phyloP scores from a whole-genome alignment of 176 grass and related monocot species.

The Aegilops bicornis region DNA sequence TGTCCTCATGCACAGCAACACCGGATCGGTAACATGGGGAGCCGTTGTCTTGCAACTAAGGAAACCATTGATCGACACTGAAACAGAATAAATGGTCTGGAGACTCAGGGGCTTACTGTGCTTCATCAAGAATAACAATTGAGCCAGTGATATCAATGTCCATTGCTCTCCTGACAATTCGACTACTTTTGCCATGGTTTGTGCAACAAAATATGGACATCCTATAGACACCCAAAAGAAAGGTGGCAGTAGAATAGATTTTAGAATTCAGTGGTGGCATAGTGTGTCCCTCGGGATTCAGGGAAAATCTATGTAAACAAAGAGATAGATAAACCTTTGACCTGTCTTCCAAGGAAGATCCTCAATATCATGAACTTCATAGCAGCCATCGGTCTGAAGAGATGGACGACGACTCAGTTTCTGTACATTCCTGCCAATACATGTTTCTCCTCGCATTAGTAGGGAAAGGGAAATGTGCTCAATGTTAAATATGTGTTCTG shows the following conservation, averaged over 20 bases:
- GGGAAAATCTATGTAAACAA: neutral
- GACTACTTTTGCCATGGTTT: slow-evolving; percentile 19
- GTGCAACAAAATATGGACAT: no score
- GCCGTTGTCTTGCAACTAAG: neutral
- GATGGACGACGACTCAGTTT: slow-evolving; percentile 82
- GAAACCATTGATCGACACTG: neutral
- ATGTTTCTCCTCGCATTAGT: slow-evolving; percentile 24
- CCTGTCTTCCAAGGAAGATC: slow-evolving; percentile 74
- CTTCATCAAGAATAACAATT: slow-evolving; percentile 91
- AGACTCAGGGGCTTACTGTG: slow-evolving; percentile 54
- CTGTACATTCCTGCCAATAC: slow-evolving; percentile 73
- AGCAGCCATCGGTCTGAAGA: slow-evolving; percentile 79
- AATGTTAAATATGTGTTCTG: neutral
- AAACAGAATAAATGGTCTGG: slow-evolving; percentile 11
- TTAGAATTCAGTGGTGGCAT: no score
- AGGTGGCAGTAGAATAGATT: no score
- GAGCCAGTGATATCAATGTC: slow-evolving; percentile 79
- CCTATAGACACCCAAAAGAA: no score
- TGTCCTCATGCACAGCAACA: no score
- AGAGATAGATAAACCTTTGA: slow-evolving; percentile 66
- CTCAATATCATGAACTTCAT: slow-evolving; percentile 97
- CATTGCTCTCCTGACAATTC: slow-evolving; percentile 87
- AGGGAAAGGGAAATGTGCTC: slow-evolving; percentile 9
- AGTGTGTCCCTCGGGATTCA: no score
- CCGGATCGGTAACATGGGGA: no score